These are phyloP conservation scores for Mycotypha africana DNA, from an alignment of 371 early-diverging fungal species.

Conservation along the genomic window DNA sequence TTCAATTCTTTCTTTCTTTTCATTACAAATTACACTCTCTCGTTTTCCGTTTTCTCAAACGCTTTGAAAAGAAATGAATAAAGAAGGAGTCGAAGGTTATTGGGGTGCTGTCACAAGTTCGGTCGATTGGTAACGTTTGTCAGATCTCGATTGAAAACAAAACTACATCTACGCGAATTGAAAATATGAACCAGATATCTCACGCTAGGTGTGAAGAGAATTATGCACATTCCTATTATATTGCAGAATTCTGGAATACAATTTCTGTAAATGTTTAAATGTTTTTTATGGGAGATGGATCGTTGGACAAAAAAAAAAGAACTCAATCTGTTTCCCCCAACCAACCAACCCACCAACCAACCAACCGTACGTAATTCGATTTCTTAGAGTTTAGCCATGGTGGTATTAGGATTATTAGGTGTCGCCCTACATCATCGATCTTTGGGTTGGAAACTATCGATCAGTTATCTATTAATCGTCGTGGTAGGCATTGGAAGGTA, in stretches of 20 bases:
- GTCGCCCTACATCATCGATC: conserved; percentile 26
- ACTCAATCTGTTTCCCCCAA: no score
- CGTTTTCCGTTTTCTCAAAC: no score
- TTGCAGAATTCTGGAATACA: conserved; percentile 37
- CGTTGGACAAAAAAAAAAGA: not conserved
- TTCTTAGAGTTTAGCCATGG: conserved; percentile 29
- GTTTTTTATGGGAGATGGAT: not conserved
- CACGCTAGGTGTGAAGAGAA: conserved; percentile 29
- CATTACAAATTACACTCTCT: no score
- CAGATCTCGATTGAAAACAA: not conserved
- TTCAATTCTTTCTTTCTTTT: no score
- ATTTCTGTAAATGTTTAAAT: conserved; percentile 19
- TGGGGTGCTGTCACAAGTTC: conserved; percentile 40
- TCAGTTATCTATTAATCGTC: conserved; percentile 34
- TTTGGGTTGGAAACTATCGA: conserved; percentile 29
- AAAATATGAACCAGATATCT: not conserved
- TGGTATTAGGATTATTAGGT: conserved; percentile 27
- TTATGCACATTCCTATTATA: conserved; percentile 20
- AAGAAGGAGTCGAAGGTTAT: no score
- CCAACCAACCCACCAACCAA: no score
- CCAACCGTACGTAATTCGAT: not conserved
- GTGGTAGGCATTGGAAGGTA: conserved; percentile 43
- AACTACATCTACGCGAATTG: not conserved
- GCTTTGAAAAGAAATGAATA: no score
- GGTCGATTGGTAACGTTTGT: conserved; percentile 32